Base-by-base conservation (phyloP, 352 stramenopile genomes). In the Phytopythium sindhum region DNA sequence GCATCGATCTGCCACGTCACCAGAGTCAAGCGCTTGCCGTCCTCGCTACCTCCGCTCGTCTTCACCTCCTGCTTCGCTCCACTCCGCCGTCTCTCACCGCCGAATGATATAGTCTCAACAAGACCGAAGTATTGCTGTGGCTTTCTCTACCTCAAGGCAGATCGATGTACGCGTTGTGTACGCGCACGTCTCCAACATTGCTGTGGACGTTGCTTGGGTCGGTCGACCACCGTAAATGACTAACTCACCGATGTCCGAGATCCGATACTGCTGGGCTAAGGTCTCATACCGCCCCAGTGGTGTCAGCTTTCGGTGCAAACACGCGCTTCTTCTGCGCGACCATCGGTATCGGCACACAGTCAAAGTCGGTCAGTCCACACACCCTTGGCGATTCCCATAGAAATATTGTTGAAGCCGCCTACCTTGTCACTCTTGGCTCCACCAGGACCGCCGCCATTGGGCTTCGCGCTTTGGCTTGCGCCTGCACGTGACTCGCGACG, bases 291-390 rank as follows among this genome's bases (percentile, higher is more conserved):
- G 47, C 24, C 47, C 47, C 47, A 2, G 47, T 81, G 55, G 73
- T 50, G 55, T 77, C 79, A 11, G 51, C 28, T 61, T 90, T 90
- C 15, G 79, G 79, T 15, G 73, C 75, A 67, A 89, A 90, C 23
- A 84, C 72, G 56, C 86, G 88, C 64, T 81, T 86, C 64, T 88
- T 87, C 81, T 87, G 24, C 8, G 52, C 55, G 12, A 53, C 6
- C 41, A 47, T 21, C n/a, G 65, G n/a, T n/a, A n/a, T n/a, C n/a
- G 5, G 12, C 28, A 60, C 23, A 39, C 10, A 1, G 19, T 11
- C n/a, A 50, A 41, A 45, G 28, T 59, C 21, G 21, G 44, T 29
- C 21, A 51, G 44, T 26, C 42, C 41, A 6, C 17, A 15, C 17
- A 24, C 6, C 42, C 17, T 48, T 48, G 4, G 19, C 19, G 42